Evolutionary conservation across 306 rosid genomes (phyloP), one percentile per base, ranked within the genome.

Genomic region (Cicer cuneatum): DNA sequence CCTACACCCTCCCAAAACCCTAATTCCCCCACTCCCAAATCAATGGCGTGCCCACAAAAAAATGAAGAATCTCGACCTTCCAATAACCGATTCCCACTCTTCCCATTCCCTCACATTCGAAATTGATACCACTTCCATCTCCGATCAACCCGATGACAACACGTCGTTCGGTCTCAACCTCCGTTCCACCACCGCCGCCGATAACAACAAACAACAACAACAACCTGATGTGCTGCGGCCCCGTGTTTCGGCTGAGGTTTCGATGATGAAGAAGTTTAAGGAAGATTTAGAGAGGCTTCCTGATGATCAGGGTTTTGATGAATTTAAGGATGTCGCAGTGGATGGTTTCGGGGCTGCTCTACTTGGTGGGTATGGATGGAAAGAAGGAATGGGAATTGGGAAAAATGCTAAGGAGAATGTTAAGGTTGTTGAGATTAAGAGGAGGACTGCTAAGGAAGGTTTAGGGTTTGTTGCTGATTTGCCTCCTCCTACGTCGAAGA

Each of bases 341-440:
- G 98, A 94, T 83, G 91, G 91, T 0, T 94, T 82, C 35, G 97
- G 86, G 11, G 88, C 87, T 0, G 97, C 98, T 8, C 48, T 94
- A 65, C 93, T 94, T 2, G 79, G 89, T 1, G 97, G 98, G 5
- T 94, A 89, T 51, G 98, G 98, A 2, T 94, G 98, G 98, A 61
- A 57, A 5, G 81, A 90, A 72, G 97, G 98, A 10, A 84, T 83
- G 80, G 98, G 97, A 3, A 91, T 94, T 7, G 98, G 97, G 8
- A 87, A 66, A 77, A 91, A 91, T 35, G 76, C 95, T 0, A 86
- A 84, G 73, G 95, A 85, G 77, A 96, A 94, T 68, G 85, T 86
- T 0, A 87, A 91, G 69, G 82, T 90, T 46, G 76, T 75, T 38
- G 79, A 87, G 84, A 84, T 78, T 33, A 77, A 78, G 16, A 73